Evolutionary conservation across 1,284 basidiomycete genomes (phyloP), one percentile per base, ranked within the genome.

Genomic region (Volvariella surrecta): DNA sequence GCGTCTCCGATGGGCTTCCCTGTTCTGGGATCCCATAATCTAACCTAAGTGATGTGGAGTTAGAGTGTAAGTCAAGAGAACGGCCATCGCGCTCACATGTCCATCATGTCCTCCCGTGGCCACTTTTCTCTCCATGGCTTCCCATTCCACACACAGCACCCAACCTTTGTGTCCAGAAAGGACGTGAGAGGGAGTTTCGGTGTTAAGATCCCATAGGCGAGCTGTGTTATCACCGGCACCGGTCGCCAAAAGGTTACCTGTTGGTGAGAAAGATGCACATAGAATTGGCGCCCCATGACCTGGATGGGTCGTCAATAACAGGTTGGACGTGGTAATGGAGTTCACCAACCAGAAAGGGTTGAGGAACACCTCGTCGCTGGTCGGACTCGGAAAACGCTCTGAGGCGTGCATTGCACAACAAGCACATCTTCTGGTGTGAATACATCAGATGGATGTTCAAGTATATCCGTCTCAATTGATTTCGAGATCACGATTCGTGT

Each of bases 81-180:
- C 13, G 30, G 40, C 19, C 28, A 40, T 13, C 11, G 24, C 13
- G 62, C 74, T 54, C 50, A 90, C 86, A 55, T 92, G 86, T 28
- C 91, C 89, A 62, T 95, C 87, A 58, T 94, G 81, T 0, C 90
- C 89, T 6, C 93, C 96, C 1, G 90, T 95, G 1, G 93, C 95
- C 13, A 98, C 66, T 51, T 84, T 82, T 44, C 91, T 73, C 58
- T 97, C 95, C 64, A 87, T 74, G 0, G 89, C 83, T 55, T 98
- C 94, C 95, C 95, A 99, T 58, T 97, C 96, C 2, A 94, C 89
- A 53, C 92, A 96, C 0, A 99, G 72, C 1, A 99, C 91, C 94
- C 94, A 98, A 0, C 92, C 93, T 49, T 82, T 80, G 59, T 99
- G 96, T 0, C 95, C 95, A 0, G 76, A 67, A 9, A 99, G 73